Conservation (phyloP, 2,329 filamentous ascomycete species). For the Verticillium nonalfalfae region DNA sequence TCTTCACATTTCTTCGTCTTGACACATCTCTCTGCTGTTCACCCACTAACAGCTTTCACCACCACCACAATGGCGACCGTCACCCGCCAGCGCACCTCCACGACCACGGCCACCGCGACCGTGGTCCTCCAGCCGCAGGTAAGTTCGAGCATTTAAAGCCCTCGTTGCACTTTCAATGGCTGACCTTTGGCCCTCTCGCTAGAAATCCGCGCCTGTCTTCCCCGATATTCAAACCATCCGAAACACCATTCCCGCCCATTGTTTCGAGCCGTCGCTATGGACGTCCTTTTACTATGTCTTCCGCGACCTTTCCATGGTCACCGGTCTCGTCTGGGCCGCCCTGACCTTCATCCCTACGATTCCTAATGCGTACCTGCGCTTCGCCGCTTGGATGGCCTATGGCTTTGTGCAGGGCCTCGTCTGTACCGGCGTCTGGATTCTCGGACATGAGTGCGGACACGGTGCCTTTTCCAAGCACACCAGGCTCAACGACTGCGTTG, state of each 20-base stretch:
- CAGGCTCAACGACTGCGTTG: conserved; percentile 52
- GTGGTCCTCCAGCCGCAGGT: neutral
- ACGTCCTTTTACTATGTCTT: conserved; percentile 49
- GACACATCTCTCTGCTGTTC: neutral
- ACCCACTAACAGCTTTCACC: neutral
- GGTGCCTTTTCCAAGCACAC: conserved; percentile 56
- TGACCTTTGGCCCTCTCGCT: neutral
- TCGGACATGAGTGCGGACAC: conserved; percentile 67
- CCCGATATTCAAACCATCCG: conserved; percentile 42
- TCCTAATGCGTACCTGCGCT: conserved; percentile 33
- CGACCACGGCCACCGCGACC: neutral
- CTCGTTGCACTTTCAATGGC: neutral
- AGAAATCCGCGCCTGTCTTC: conserved; percentile 15
- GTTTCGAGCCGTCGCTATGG: conserved; percentile 49
- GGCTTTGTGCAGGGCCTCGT: conserved; percentile 59
- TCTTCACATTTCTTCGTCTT: neutral
- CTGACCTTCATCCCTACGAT: conserved; percentile 48
- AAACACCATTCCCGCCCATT: conserved; percentile 53
- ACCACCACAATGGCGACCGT: neutral
- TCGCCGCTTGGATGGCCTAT: conserved; percentile 49
- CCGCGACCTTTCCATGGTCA: conserved; percentile 46
- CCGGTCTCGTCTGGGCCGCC: conserved; percentile 40
- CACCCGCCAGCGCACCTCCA: neutral
- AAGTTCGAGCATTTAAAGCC: neutral
- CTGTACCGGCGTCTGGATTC: conserved; percentile 64